These are phyloP conservation scores for Pleodorina starrii DNA, from an alignment of 139 green algal species.

Conservation along the genomic window DNA sequence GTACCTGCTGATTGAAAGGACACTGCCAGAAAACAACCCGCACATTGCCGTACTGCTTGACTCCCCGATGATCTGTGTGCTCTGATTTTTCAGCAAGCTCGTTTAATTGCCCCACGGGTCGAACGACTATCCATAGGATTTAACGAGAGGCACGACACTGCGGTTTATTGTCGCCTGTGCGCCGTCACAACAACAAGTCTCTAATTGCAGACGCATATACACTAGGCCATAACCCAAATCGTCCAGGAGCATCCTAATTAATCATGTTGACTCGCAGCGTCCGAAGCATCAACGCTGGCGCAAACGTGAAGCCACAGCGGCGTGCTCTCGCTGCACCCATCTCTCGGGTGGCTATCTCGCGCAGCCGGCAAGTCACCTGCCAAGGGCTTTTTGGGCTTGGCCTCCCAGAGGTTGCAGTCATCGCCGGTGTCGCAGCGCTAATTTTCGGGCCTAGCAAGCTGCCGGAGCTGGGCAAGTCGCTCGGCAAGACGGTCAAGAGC, in stretches of 20 bases:
- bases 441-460: conserved; percentile 95
- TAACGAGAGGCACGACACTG: too few species aligned
- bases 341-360: not conserved
- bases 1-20: too few species aligned
- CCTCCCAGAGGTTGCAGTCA: conserved; percentile 89
- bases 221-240: conserved; percentile 35
- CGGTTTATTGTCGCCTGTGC: too few species aligned
- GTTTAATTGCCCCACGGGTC: too few species aligned
- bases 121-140: too few species aligned
- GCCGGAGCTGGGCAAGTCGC: conserved; percentile 92
- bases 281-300: not conserved
- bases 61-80: too few species aligned
- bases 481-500: conserved; percentile 95
- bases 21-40: too few species aligned
- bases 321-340: not conserved
- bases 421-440: conserved; percentile 88
- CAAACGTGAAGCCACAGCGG: not conserved
- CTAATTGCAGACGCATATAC: too few species aligned
- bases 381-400: conserved; percentile 91
- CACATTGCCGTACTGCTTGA: too few species aligned
- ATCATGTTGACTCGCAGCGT: conserved; percentile 8
- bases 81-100: too few species aligned
- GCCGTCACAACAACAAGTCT: too few species aligned
- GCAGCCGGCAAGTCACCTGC: conserved; percentile 54
- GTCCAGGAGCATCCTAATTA: not conserved